phyloP scores from a whole-genome alignment of 176 grass and related monocot genomes.

The Zizania latifolia region DNA sequence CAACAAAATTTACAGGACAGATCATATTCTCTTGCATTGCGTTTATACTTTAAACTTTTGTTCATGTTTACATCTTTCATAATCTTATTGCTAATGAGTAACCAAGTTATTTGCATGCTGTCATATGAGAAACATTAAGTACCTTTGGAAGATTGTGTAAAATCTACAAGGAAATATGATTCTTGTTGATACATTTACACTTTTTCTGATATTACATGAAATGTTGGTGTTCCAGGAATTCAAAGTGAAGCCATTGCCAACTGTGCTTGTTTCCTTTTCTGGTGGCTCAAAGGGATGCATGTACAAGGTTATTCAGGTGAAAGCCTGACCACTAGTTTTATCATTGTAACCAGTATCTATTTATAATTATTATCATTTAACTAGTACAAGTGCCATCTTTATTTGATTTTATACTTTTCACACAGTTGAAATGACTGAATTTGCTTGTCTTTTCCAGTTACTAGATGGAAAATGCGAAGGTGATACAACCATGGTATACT shows the following conservation, averaged over 20 bases:
- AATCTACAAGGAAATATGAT: not conserved
- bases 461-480: conserved; percentile 74
- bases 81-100: not conserved
- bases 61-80: conserved; percentile 1
- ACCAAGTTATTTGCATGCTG: not conserved
- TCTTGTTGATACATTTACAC: not conserved
- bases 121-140: not conserved
- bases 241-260: conserved; percentile 57
- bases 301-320: conserved; percentile 90
- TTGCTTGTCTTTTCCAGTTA: conserved; percentile 47
- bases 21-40: no score
- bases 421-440: conserved; percentile 29
- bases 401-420: not conserved
- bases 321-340: conserved; percentile 10
- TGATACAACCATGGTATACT: conserved; percentile 57
- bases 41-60: no score
- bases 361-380: no score
- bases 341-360: conserved; percentile 16
- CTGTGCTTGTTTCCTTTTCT: conserved; percentile 73
- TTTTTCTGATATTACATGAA: conserved; percentile 4
- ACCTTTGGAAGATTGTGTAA: not conserved
- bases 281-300: conserved; percentile 79
- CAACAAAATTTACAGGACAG: no score
- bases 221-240: conserved; percentile 60
- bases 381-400: no score